Conservation (phyloP, 2,329 filamentous ascomycete species). For the Neonectria magnoliae region DNA sequence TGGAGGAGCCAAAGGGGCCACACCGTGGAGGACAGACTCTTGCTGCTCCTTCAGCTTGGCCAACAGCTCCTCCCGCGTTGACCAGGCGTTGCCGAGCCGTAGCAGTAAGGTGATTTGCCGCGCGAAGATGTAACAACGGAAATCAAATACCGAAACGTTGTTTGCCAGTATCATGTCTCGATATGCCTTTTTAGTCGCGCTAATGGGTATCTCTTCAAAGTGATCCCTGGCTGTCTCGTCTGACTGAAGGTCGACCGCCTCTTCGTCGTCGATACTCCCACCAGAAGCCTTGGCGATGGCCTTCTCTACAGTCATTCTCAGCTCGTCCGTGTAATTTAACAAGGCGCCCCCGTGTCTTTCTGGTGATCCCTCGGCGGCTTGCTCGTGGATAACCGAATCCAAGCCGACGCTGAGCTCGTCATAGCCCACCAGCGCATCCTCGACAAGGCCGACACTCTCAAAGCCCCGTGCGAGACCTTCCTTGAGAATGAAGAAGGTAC, state of each 20-base stretch:
- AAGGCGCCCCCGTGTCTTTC: conserved; percentile 78
- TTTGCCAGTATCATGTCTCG: conserved; percentile 92
- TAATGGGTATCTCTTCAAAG: conserved; percentile 69
- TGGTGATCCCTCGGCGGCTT: conserved; percentile 66
- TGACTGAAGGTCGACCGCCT: conserved; percentile 63
- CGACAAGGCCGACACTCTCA: conserved; percentile 93
- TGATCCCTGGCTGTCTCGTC: conserved; percentile 51
- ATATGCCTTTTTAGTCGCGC: conserved; percentile 79
- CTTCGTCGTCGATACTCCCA: conserved; percentile 48
- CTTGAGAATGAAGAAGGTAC: conserved; percentile 98
- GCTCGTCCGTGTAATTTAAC: conserved; percentile 76
- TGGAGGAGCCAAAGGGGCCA: conserved; percentile 61
- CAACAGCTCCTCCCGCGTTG: conserved; percentile 69
- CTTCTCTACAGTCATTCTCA: conserved; percentile 68
- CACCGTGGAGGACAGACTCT: conserved; percentile 65
- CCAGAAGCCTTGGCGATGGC: conserved; percentile 55
- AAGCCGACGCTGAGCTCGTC: conserved; percentile 92
- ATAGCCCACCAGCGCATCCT: conserved; percentile 94
- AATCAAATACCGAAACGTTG: conserved; percentile 96
- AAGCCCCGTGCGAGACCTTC: conserved; percentile 94
- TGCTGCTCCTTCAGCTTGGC: conserved; percentile 71
- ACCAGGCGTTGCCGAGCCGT: conserved; percentile 79
- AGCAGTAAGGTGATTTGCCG: conserved; percentile 86
- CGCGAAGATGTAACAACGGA: conserved; percentile 91
- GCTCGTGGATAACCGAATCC: conserved; percentile 82